Conservation (phyloP, 371 early-diverging fungal species). For the Rhizopus microsporus region DNA sequence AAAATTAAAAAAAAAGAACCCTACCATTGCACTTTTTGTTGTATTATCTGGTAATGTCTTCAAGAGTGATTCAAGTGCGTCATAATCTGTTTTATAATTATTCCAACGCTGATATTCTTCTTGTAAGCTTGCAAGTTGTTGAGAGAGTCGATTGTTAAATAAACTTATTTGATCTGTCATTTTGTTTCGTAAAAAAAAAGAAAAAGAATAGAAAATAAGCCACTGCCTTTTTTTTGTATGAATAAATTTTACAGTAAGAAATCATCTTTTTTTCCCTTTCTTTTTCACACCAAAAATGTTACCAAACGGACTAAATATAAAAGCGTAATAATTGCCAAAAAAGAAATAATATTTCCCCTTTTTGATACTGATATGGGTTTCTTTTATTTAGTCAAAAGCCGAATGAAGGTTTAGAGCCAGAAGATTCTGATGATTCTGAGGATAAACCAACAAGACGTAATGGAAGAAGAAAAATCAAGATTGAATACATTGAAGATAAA, state of each 20-base stretch:
- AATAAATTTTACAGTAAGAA: not conserved
- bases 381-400: conserved; percentile 18
- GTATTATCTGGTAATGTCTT: conserved; percentile 53
- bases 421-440: conserved; percentile 51
- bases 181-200: not conserved
- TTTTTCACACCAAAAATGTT: not conserved
- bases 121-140: conserved; percentile 19
- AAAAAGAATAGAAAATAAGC: conserved; percentile 1
- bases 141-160: conserved; percentile 14
- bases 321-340: not conserved
- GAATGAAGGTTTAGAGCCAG: conserved; percentile 27
- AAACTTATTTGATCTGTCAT: conserved; percentile 16
- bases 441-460: conserved; percentile 63
- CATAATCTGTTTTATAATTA: conserved; percentile 58
- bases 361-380: not conserved
- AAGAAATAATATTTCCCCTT: not conserved
- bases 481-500: conserved; percentile 96
- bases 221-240: not conserved
- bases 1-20: conserved; percentile 6
- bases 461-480: conserved; percentile 93
- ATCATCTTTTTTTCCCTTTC: not conserved
- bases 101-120: conserved; percentile 26
- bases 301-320: not conserved
- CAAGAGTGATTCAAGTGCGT: conserved; percentile 54
- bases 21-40: conserved; percentile 57